Conservation (phyloP, 2,329 filamentous ascomycete species). For the Colletotrichum sp. region DNA sequence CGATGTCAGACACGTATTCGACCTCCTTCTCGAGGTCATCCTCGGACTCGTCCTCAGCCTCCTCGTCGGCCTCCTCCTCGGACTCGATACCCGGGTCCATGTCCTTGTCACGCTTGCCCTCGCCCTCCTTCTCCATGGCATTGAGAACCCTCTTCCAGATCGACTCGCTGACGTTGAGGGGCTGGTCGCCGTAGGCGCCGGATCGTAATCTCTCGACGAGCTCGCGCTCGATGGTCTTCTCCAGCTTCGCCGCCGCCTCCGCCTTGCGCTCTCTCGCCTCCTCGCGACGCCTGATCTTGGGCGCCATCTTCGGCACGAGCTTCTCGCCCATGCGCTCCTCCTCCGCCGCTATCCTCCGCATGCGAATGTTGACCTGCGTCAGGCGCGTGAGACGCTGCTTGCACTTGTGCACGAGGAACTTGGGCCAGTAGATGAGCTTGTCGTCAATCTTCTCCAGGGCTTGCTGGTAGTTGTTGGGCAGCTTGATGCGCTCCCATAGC, state of each 20-base stretch:
- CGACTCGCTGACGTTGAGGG: conserved; percentile 90
- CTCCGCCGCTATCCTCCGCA: conserved; percentile 83
- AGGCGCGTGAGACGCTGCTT: conserved; percentile 94
- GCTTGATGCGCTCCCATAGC: conserved; percentile 91
- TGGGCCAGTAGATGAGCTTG: conserved; percentile 90
- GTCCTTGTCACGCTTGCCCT: conserved; percentile 84
- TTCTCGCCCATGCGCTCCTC: conserved; percentile 89
- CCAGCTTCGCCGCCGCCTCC: conserved; percentile 87
- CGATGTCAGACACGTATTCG: conserved; percentile 92
- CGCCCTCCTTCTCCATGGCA: conserved; percentile 85
- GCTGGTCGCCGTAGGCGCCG: conserved; percentile 92
- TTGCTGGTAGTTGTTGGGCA: conserved; percentile 86
- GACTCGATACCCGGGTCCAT: conserved; percentile 85
- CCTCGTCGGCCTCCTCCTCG: conserved; percentile 72
- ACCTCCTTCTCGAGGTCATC: conserved; percentile 76
- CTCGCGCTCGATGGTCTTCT: conserved; percentile 94
- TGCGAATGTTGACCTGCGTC: conserved; percentile 87
- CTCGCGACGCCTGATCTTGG: conserved; percentile 83
- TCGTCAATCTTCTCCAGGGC: conserved; percentile 88
- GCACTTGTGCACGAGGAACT: conserved; percentile 91
- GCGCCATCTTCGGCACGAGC: conserved; percentile 86
- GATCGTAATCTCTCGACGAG: conserved; percentile 89
- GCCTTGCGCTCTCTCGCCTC: conserved; percentile 78
- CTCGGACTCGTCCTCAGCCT: conserved; percentile 69
- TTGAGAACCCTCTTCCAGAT: conserved; percentile 98